These are phyloP conservation scores for Torulaspora quercuum DNA, from an alignment of 805 yeast genomes.

Conservation along the genomic window DNA sequence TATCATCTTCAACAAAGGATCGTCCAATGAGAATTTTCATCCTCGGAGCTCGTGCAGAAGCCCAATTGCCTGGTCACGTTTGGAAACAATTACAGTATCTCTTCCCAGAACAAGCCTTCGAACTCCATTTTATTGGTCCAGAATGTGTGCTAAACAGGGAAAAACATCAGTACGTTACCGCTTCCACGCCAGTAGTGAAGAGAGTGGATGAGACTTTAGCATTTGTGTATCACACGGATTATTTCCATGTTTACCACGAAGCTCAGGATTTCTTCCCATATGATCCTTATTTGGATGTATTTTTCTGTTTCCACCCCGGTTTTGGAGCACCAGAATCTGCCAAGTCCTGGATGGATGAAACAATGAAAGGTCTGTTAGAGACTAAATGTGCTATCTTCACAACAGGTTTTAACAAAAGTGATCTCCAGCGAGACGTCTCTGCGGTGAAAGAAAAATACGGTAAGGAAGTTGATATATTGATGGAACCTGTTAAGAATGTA, in stretches of 20 bases:
- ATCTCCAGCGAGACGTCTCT: slow-evolving; percentile 62
- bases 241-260: slow-evolving; percentile 86
- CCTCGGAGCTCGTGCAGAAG: slow-evolving; percentile 88
- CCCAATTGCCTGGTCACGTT: slow-evolving; percentile 88
- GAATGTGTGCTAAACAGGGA: slow-evolving; percentile 78
- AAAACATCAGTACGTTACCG: slow-evolving; percentile 55
- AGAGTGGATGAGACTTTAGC: slow-evolving; percentile 71
- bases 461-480: slow-evolving; percentile 75
- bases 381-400: slow-evolving; percentile 90
- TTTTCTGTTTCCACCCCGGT: slow-evolving; percentile 95
- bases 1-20: slow-evolving; percentile 60
- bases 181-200: slow-evolving; percentile 64
- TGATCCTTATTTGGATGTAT: slow-evolving; percentile 92
- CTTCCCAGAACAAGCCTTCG: slow-evolving; percentile 78
- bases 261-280: slow-evolving; percentile 95
- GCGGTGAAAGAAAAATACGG: slow-evolving; percentile 65
- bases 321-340: slow-evolving; percentile 75
- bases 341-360: slow-evolving; percentile 85
- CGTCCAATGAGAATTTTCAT: slow-evolving; percentile 87
- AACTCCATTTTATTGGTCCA: slow-evolving; percentile 91
- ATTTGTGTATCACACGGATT: slow-evolving; percentile 81
- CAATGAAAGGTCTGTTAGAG: slow-evolving; percentile 82
- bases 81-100: slow-evolving; percentile 91
- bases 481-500: slow-evolving; percentile 67
- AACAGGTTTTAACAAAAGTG: slow-evolving; percentile 83